Evolutionary conservation across 2,329 filamentous ascomycete genomes (phyloP).

Genomic region (Alternaria sp.): DNA sequence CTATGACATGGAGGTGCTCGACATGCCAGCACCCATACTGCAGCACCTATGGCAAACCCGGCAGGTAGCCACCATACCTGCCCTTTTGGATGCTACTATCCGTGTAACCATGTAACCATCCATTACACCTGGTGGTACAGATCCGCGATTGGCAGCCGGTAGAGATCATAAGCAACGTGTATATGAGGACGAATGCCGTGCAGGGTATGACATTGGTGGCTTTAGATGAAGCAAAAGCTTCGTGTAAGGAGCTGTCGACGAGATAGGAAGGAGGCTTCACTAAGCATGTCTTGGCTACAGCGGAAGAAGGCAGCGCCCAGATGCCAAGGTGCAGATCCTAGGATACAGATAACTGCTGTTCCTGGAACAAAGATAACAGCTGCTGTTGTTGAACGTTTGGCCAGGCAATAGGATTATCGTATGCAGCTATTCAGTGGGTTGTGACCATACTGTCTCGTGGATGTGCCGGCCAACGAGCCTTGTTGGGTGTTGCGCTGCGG

Average conservation of each 20-base stretch:
- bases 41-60: slow-evolving; percentile 30
- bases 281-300: slow-evolving; percentile 35
- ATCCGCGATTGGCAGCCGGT: slow-evolving; percentile 28
- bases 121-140: slow-evolving; percentile 16
- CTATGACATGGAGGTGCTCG: slow-evolving; percentile 14
- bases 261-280: slow-evolving; percentile 44
- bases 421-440: background rate
- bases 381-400: background rate
- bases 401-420: too few species aligned
- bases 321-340: slow-evolving; percentile 26
- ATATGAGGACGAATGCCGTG: slow-evolving; percentile 26
- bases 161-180: slow-evolving; percentile 19
- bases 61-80: slow-evolving; percentile 38
- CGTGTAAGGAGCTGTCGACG: slow-evolving; percentile 22
- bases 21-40: slow-evolving; percentile 13
- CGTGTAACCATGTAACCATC: slow-evolving; percentile 19
- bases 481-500: background rate
- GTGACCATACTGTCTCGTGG: background rate
- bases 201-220: slow-evolving; percentile 35
- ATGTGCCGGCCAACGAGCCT: background rate
- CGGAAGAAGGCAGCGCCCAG: slow-evolving; percentile 15
- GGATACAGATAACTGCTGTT: background rate
- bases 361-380: background rate
- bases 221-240: slow-evolving; percentile 42
- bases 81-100: slow-evolving; percentile 29